These are phyloP conservation scores for Calonectria crousiana DNA, from an alignment of 2,329 filamentous ascomycete species.

Conservation along the genomic window DNA sequence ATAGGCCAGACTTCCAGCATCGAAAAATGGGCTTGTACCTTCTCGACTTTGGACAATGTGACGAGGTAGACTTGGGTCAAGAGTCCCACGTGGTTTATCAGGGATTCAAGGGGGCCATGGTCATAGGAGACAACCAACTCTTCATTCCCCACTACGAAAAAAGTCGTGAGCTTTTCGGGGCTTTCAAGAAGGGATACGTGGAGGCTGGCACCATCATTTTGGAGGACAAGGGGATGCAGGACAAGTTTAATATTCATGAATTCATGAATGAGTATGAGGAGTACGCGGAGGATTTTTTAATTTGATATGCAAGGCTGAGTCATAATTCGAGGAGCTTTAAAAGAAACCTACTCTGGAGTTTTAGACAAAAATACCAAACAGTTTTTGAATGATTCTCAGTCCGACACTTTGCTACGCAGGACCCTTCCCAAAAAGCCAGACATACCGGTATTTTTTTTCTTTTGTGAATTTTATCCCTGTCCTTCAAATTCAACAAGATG, in stretches of 20 bases:
- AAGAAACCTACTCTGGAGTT: too few species aligned
- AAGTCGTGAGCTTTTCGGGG: constrained; percentile 26
- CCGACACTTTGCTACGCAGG: too few species aligned
- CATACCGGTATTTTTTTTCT: too few species aligned
- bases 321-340: too few species aligned
- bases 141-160: constrained; percentile 38
- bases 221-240: constrained; percentile 13
- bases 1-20: constrained; percentile 18
- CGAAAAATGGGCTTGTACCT: constrained; percentile 29
- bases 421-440: too few species aligned
- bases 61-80: constrained; percentile 31
- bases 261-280: constrained; percentile 40
- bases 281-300: constrained; percentile 38
- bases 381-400: too few species aligned
- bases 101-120: constrained; percentile 39
- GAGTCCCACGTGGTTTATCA: constrained; percentile 31
- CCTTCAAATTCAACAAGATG: too few species aligned
- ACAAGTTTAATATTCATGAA: constrained; percentile 29
- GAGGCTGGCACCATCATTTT: constrained; percentile 29
- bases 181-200: constrained; percentile 34
- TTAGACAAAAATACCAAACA: too few species aligned
- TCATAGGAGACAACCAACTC: constrained; percentile 38
- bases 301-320: neutral
- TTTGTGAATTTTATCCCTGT: too few species aligned
- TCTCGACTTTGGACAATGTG: constrained; percentile 41